These are phyloP conservation scores for Alternaria sp. DNA, from an alignment of 2,329 filamentous ascomycete species.

Conservation along the genomic window DNA sequence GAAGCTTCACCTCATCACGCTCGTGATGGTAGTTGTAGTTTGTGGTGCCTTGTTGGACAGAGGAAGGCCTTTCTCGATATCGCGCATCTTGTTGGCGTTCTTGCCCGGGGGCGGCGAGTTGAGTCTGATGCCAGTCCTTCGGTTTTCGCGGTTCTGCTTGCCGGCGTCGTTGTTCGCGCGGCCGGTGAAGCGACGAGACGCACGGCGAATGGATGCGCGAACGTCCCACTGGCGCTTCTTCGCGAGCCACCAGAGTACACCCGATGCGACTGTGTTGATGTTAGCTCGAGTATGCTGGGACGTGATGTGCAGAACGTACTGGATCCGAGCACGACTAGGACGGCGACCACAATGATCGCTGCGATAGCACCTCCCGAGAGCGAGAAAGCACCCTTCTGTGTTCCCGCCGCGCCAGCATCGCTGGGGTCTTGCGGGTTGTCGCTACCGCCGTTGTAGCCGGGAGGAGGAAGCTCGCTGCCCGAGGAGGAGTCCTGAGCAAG, in stretches of 20 bases:
- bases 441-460: conserved; percentile 46
- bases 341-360: conserved; percentile 76
- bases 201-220: conserved; percentile 72
- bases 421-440: conserved; percentile 45
- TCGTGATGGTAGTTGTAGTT: conserved; percentile 46
- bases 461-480: conserved; percentile 27
- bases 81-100: conserved; percentile 26
- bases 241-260: conserved; percentile 76
- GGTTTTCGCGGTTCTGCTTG: conserved; percentile 41
- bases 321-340: conserved; percentile 66
- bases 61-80: conserved; percentile 45
- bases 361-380: conserved; percentile 73
- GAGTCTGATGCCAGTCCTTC: conserved; percentile 44
- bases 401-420: conserved; percentile 69
- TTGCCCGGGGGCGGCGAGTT: conserved; percentile 41
- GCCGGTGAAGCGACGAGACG: conserved; percentile 57
- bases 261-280: conserved; percentile 61
- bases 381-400: conserved; percentile 63
- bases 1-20: conserved; percentile 22
- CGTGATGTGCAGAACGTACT: conserved; percentile 57
- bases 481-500: conserved; percentile 35
- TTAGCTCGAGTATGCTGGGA: conserved; percentile 12
- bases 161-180: conserved; percentile 36
- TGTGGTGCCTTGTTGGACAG: conserved; percentile 28
- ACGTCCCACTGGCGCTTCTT: conserved; percentile 88